Evolutionary conservation across 2,329 filamentous ascomycete species (phyloP).

Genomic region (Sordariomycetes sp.): DNA sequence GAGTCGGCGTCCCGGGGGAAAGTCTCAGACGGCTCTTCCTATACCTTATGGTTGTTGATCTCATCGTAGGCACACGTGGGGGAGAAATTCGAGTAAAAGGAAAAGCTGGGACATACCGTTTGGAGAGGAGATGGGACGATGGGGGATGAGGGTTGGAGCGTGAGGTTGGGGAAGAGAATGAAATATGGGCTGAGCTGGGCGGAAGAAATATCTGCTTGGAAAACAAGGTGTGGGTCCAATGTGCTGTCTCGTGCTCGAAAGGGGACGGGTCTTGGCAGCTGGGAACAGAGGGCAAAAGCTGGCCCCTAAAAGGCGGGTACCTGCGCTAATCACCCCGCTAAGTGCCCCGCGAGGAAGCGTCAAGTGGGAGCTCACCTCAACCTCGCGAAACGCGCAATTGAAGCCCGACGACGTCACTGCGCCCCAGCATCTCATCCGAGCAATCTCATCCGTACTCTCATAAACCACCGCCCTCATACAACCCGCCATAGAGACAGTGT

Average conservation of each 20-base stretch:
- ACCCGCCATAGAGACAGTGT: not conserved
- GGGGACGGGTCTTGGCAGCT: not conserved
- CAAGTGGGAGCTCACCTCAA: not conserved
- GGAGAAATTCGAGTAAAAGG: not conserved
- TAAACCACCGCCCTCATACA: not conserved
- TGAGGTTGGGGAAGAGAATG: not conserved
- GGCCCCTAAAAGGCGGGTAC: not conserved
- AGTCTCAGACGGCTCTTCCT: conserved; percentile 2
- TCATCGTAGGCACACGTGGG: not conserved
- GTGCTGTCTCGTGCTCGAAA: not conserved
- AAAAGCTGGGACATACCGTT: not conserved
- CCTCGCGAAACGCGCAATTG: not conserved
- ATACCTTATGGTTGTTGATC: not conserved
- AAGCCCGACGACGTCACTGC: conserved; percentile 9
- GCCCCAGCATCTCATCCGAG: not conserved
- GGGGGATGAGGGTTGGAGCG: not conserved
- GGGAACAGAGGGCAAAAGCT: not conserved
- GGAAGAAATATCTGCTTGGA: not conserved
- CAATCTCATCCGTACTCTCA: not conserved
- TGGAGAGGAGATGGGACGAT: not conserved
- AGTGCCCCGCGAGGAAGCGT: not conserved
- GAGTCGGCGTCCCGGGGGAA: not conserved
- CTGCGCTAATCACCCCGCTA: not conserved
- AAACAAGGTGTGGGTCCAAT: not conserved
- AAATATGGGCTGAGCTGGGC: not conserved